phyloP scores from a whole-genome alignment of 352 stramenopile species.

The Globisporangium viniferum region DNA sequence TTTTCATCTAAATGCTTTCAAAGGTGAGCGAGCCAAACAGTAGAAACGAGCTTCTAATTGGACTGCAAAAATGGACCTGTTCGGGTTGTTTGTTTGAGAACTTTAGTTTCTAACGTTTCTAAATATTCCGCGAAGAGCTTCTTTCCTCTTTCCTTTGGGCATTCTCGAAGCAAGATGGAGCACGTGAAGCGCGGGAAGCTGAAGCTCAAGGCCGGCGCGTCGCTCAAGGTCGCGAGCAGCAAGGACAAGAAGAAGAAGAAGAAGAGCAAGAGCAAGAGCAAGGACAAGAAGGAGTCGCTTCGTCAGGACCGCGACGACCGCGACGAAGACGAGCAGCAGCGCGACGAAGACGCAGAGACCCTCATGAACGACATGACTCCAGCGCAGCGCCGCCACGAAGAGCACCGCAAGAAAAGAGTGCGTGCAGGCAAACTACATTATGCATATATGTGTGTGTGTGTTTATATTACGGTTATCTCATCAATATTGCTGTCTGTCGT shows the following conservation, averaged over 20 bases:
- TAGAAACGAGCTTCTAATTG: slow-evolving; percentile 5
- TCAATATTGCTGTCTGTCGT: not conserved
- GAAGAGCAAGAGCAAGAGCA: slow-evolving; percentile 38
- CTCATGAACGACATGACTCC: slow-evolving; percentile 59
- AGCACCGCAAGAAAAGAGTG: slow-evolving; percentile 79
- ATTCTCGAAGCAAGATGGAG: slow-evolving; percentile 39
- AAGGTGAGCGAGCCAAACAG: not conserved
- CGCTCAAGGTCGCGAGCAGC: slow-evolving; percentile 58
- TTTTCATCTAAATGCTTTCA: not conserved
- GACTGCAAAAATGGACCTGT: not conserved
- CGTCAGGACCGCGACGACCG: slow-evolving; percentile 9
- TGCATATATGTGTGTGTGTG: not conserved
- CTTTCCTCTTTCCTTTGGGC: not conserved
- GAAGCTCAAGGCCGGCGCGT: slow-evolving; percentile 64
- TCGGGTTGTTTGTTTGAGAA: not conserved
- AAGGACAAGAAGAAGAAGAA: slow-evolving; percentile 53
- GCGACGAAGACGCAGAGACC: slow-evolving; percentile 21
- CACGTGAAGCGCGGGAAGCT: slow-evolving; percentile 83
- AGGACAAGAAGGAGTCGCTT: slow-evolving; percentile 45
- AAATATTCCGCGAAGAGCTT: not conserved
- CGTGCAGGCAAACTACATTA: slow-evolving; percentile 15
- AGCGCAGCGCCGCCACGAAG: slow-evolving; percentile 71
- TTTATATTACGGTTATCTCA: not conserved
- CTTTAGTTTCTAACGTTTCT: slow-evolving; percentile 8
- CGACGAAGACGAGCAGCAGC: not conserved